Evolutionary conservation across 2,329 filamentous ascomycete species (phyloP).

Genomic region (Rutstroemia sydowiana): DNA sequence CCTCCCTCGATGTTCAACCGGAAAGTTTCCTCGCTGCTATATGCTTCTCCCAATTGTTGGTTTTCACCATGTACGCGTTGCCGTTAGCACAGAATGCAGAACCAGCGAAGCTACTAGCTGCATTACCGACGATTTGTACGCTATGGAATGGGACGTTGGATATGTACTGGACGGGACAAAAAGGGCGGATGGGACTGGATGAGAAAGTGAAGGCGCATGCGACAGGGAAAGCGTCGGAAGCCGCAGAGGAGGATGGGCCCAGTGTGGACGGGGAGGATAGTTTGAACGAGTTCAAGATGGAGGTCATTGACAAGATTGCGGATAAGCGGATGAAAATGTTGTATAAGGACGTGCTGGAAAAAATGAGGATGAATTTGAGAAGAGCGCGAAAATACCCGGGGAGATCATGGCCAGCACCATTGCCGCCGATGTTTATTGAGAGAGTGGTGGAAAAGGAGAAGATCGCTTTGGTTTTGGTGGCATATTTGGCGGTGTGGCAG

Average conservation of each 20-base stretch:
- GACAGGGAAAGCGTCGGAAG: neutral
- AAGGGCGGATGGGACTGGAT: constrained; percentile 1
- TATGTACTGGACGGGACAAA: too few relatives aligned
- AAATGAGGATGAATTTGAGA: neutral
- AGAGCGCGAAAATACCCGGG: neutral
- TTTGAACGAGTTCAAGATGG: neutral
- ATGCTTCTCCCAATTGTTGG: neutral
- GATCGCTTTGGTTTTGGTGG: constrained; percentile 3
- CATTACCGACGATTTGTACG: neutral
- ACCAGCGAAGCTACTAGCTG: neutral
- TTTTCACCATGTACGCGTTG: constrained; percentile 5
- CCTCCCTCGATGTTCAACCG: neutral
- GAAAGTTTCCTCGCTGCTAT: constrained; percentile 3
- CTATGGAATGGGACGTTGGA: constrained; percentile 5
- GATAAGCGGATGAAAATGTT: neutral
- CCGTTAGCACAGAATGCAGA: neutral
- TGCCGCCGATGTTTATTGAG: neutral
- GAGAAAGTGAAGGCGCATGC: neutral
- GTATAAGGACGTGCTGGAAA: neutral
- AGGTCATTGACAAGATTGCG: neutral
- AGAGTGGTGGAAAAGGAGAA: constrained; percentile 1
- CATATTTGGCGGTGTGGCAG: constrained; percentile 4
- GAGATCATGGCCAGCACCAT: neutral
- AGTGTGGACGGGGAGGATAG: neutral
- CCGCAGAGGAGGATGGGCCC: neutral